Conservation (phyloP, 2,329 filamentous ascomycete genomes). For the Podosphaera aphanis region DNA sequence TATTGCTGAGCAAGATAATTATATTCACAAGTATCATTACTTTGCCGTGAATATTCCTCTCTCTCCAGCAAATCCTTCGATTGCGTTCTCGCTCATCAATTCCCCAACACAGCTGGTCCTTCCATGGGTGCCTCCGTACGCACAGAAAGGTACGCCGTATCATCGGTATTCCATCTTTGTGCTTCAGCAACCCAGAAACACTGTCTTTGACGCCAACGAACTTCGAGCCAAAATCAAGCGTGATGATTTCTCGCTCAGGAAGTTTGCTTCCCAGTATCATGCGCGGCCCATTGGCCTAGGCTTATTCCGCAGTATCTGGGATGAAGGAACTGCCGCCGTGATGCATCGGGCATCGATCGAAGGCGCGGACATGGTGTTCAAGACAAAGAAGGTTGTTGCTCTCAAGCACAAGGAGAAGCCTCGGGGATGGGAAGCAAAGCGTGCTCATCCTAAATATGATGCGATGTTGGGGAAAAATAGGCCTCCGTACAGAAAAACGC, state of each 20-base stretch:
- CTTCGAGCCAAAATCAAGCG: conserved; percentile 32
- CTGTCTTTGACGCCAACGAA: conserved; percentile 23
- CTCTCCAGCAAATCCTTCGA: conserved; percentile 31
- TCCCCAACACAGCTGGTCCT: conserved; percentile 38
- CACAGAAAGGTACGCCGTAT: conserved; percentile 76
- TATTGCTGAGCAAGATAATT: conserved; percentile 48
- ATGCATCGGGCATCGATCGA: conserved; percentile 59
- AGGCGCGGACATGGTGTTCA: conserved; percentile 65
- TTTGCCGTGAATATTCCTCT: conserved; percentile 54
- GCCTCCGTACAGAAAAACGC: neutral
- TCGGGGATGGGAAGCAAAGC: conserved; percentile 43
- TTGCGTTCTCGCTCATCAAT: conserved; percentile 42
- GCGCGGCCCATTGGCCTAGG: conserved; percentile 58
- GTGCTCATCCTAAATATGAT: conserved; percentile 39
- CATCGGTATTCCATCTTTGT: conserved; percentile 71
- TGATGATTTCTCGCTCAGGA: conserved; percentile 51
- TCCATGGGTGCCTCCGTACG: conserved; percentile 67
- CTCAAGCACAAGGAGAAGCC: conserved; percentile 36
- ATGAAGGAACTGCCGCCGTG: conserved; percentile 64
- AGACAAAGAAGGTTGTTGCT: conserved; percentile 50
- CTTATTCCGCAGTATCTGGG: conserved; percentile 76
- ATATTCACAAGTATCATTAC: conserved; percentile 67
- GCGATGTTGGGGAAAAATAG: conserved; percentile 19
- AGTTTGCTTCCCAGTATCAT: conserved; percentile 45
- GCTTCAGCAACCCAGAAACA: conserved; percentile 49